Evolutionary conservation across 257 asterid species (phyloP).

Genomic region (Nicotiana sylvestris): DNA sequence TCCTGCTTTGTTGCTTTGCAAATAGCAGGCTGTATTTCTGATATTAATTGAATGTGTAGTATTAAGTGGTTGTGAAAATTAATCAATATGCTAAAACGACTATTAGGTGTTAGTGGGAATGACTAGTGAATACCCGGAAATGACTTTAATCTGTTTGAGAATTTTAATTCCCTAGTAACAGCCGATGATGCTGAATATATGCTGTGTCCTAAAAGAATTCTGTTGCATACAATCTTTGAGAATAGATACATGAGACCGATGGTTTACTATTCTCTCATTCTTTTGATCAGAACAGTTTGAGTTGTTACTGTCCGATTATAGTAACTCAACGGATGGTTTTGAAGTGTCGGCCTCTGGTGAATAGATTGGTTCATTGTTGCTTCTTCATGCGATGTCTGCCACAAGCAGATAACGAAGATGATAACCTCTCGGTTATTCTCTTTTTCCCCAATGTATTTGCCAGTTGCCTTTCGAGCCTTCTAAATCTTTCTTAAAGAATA

Average conservation of each 20-base stretch:
- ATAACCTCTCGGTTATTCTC: neutral
- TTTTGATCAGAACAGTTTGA: neutral
- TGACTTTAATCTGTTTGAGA: neutral
- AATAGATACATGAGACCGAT: neutral
- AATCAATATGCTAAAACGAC: constrained; percentile 23
- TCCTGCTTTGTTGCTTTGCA: constrained; percentile 22
- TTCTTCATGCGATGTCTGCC: too few relatives aligned
- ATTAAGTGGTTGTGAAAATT: constrained; percentile 81
- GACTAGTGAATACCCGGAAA: neutral
- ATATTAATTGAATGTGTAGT: constrained; percentile 62
- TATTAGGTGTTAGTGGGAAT: neutral
- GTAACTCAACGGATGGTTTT: neutral
- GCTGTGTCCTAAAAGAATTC: neutral
- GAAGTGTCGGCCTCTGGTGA: neutral
- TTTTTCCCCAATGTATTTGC: neutral
- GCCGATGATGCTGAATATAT: neutral
- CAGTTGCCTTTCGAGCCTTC: neutral
- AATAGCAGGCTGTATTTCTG: constrained; percentile 84
- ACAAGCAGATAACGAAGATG: too few relatives aligned
- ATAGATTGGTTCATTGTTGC: neutral
- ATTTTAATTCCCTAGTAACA: neutral
- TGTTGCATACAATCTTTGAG: too few relatives aligned
- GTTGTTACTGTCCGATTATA: neutral
- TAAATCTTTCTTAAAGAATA: neutral
- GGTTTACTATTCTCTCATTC: neutral